Percentiles rank a stretch among this genome's conserved stretches.
Evolutionary conservation across 140 eudicot species (phyloP).

Genomic region (Stevia rebaudiana): DNA sequence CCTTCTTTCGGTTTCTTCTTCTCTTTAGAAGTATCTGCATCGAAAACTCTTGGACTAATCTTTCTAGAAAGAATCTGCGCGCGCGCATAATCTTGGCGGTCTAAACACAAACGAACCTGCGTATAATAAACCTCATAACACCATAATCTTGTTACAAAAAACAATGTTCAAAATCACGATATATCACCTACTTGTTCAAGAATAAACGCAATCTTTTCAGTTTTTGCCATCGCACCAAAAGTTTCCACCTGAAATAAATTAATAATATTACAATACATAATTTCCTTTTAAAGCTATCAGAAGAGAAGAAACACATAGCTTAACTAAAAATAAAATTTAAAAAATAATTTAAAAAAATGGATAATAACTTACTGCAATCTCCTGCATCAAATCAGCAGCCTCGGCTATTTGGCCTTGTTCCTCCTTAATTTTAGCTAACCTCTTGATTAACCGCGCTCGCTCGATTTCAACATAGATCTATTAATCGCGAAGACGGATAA

Average conservation of each 20-base stretch:
- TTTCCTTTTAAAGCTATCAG: not conserved
- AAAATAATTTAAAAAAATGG: not conserved
- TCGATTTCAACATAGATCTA: constrained; percentile 91
- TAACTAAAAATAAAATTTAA: no score
- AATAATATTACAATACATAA: not conserved
- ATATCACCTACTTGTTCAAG: constrained; percentile 66
- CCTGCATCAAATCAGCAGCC: constrained; percentile 98
- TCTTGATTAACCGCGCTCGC: constrained; percentile 74
- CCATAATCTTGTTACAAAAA: not conserved
- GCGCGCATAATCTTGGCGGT: constrained; percentile 78
- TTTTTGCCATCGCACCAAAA: constrained; percentile 98
- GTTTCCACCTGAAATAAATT: constrained; percentile 71
- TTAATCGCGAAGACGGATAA: constrained; percentile 6
- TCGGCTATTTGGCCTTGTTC: constrained; percentile 87
- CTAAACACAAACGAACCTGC: constrained; percentile 87
- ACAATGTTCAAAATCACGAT: not conserved
- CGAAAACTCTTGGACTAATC: constrained; percentile 93
- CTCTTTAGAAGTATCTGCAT: constrained; percentile 68
- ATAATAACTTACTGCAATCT: constrained; percentile 63
- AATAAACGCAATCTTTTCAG: constrained; percentile 84
- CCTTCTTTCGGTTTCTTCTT: constrained; percentile 84
- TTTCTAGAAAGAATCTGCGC: constrained; percentile 91
- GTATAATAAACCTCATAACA: not conserved
- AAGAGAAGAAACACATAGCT: not conserved
- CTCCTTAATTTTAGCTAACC: constrained; percentile 77